Percentiles rank a stretch among this genome's conserved stretches.
These are phyloP conservation scores for Solanum verrucosum DNA, from an alignment of 257 asterid species.

Conservation along the genomic window DNA sequence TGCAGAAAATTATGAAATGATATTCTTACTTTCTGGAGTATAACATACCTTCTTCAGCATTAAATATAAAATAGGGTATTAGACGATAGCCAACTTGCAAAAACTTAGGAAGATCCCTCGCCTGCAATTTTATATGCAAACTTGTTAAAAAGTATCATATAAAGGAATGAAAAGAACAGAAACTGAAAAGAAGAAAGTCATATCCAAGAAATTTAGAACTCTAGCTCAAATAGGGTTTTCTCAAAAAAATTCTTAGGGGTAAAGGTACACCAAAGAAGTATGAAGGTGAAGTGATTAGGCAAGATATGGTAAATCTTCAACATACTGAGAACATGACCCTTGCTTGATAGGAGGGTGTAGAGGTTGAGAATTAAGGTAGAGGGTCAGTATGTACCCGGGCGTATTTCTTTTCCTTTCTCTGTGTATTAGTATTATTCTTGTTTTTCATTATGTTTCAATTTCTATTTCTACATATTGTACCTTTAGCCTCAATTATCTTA, in stretches of 20 bases:
- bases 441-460: too few relatives aligned
- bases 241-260: neutral
- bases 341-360: neutral
- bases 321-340: neutral
- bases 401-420: too few relatives aligned
- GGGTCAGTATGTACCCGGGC: too few relatives aligned
- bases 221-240: neutral
- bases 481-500: too few relatives aligned
- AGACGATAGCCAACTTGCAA: constrained; percentile 77
- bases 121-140: constrained; percentile 40
- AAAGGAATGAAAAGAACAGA: neutral
- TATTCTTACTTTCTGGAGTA: neutral
- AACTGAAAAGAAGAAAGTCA: neutral
- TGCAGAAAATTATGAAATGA: neutral
- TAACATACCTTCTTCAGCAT: constrained; percentile 75
- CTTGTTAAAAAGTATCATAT: neutral
- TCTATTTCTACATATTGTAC: too few relatives aligned
- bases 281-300: neutral
- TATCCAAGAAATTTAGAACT: neutral
- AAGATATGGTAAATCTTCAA: neutral
- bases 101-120: constrained; percentile 85
- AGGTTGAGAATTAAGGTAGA: too few relatives aligned
- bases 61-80: constrained; percentile 83
- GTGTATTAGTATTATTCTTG: too few relatives aligned
- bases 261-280: neutral